These are phyloP conservation scores for Xerocomus brunneocitrinus DNA, from an alignment of 768 basidiomycete genomes.

Conservation along the genomic window DNA sequence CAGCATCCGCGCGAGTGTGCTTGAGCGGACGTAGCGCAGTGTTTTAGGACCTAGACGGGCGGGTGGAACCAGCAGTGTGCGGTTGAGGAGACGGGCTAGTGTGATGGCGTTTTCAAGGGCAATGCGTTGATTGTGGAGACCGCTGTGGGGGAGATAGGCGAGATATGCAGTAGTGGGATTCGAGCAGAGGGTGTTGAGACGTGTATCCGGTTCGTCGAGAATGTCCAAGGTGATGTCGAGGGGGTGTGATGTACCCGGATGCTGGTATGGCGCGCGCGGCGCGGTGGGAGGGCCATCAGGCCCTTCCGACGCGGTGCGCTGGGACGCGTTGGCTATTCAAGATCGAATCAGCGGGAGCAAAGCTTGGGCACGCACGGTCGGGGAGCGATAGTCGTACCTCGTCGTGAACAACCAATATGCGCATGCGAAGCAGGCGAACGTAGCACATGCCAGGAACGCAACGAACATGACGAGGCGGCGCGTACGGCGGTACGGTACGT, in stretches of 20 bases:
- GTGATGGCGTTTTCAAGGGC: slow-evolving; percentile 80
- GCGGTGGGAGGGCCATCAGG: not conserved
- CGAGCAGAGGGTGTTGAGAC: slow-evolving; percentile 4
- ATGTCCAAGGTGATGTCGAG: slow-evolving; percentile 27
- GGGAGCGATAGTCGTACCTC: slow-evolving; percentile 45
- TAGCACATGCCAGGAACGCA: slow-evolving; percentile 43
- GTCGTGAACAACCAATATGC: slow-evolving; percentile 64
- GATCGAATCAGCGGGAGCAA: slow-evolving; percentile 16
- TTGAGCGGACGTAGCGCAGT: slow-evolving; percentile 56
- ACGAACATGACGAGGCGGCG: slow-evolving; percentile 41
- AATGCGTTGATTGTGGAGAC: slow-evolving; percentile 84
- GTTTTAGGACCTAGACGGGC: slow-evolving; percentile 60
- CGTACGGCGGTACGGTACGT: slow-evolving; percentile 24
- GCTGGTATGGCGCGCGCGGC: not conserved
- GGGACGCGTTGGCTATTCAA: slow-evolving; percentile 17
- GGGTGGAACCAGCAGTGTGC: slow-evolving; percentile 77
- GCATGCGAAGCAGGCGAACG: slow-evolving; percentile 49
- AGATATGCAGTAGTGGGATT: slow-evolving; percentile 45
- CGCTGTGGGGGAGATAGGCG: slow-evolving; percentile 78
- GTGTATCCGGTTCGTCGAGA: slow-evolving; percentile 22
- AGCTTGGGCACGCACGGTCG: slow-evolving; percentile 10
- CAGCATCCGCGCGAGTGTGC: slow-evolving; percentile 41
- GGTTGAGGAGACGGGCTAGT: slow-evolving; percentile 64
- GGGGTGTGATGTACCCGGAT: not conserved
- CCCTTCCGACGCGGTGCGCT: slow-evolving; percentile 5